Conservation (phyloP, 495 filamentous ascomycete species). For the Tuber microsphaerosporum region DNA sequence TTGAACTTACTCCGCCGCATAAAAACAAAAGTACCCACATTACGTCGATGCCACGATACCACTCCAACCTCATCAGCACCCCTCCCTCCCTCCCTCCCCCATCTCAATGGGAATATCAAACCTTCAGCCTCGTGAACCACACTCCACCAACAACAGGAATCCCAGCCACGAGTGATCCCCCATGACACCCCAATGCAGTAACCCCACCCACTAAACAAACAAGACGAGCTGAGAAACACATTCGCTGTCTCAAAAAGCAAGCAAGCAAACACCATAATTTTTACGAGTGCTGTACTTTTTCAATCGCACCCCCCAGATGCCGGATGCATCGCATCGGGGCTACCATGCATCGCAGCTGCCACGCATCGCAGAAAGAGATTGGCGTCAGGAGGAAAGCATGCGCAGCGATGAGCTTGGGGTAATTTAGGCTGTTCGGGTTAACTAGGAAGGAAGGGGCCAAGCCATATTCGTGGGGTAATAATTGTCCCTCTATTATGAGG, state of each 20-base stretch:
- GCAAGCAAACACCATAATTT: slow-evolving; percentile 12
- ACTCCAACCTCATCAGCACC: too few species aligned
- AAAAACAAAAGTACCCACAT: neutral
- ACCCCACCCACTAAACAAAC: neutral
- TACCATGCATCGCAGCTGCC: neutral
- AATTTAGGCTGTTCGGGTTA: neutral
- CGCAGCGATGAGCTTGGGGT: neutral
- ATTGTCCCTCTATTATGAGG: neutral
- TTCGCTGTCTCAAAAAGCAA: slow-evolving; percentile 14
- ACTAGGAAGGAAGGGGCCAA: neutral
- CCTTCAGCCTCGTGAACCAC: slow-evolving; percentile 3
- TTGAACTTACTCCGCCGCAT: neutral
- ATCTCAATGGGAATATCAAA: slow-evolving; percentile 20
- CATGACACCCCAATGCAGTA: neutral
- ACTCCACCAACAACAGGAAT: neutral
- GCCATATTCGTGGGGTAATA: neutral
- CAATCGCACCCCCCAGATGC: slow-evolving; percentile 16
- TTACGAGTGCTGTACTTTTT: slow-evolving; percentile 13
- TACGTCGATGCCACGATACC: too few species aligned
- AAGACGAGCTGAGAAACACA: neutral
- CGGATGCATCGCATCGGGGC: neutral
- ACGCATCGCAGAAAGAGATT: neutral
- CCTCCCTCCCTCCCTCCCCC: slow-evolving; percentile 20
- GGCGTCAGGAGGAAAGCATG: neutral
- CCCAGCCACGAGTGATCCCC: neutral